Evolutionary conservation across 1,284 basidiomycete genomes (phyloP).

Genomic region (Trichosporon ovoides): DNA sequence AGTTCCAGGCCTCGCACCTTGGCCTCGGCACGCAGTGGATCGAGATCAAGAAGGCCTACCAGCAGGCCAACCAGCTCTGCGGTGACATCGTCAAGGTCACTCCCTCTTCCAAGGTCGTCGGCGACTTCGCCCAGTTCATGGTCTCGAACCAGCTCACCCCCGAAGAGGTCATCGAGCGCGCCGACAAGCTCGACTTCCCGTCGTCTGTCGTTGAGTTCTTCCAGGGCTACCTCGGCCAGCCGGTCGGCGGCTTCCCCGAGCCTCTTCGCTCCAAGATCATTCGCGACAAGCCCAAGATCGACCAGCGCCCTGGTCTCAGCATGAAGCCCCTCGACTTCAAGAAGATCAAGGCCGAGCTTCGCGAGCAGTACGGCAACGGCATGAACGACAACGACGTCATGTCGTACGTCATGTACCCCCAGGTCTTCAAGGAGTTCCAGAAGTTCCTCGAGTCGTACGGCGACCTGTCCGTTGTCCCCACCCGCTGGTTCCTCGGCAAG

Average conservation of each 20-base stretch:
- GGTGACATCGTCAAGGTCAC: conserved; percentile 99
- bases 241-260: conserved; percentile 97
- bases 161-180: conserved; percentile 77
- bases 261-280: conserved; percentile 86
- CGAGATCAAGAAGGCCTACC: conserved; percentile 98
- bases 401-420: conserved; percentile 66
- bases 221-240: conserved; percentile 96
- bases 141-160: conserved; percentile 87
- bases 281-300: conserved; percentile 87
- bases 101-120: conserved; percentile 97
- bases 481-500: conserved; percentile 93
- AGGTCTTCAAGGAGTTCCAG: conserved; percentile 98
- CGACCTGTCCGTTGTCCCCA: conserved; percentile 91
- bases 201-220: conserved; percentile 94
- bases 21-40: conserved; percentile 97
- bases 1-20: conserved; percentile 98
- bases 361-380: conserved; percentile 88
- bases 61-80: conserved; percentile 91
- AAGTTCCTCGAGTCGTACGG: conserved; percentile 91
- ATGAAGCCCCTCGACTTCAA: conserved; percentile 90
- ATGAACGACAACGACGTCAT: conserved; percentile 90
- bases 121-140: conserved; percentile 99
- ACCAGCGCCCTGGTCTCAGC: conserved; percentile 81
- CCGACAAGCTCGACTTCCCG: conserved; percentile 92
- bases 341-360: conserved; percentile 88